Evolutionary conservation across 2,329 filamentous ascomycete species (phyloP), one percentile per base, ranked within the genome.

Genomic region (Dryadomyces sulphureus): DNA sequence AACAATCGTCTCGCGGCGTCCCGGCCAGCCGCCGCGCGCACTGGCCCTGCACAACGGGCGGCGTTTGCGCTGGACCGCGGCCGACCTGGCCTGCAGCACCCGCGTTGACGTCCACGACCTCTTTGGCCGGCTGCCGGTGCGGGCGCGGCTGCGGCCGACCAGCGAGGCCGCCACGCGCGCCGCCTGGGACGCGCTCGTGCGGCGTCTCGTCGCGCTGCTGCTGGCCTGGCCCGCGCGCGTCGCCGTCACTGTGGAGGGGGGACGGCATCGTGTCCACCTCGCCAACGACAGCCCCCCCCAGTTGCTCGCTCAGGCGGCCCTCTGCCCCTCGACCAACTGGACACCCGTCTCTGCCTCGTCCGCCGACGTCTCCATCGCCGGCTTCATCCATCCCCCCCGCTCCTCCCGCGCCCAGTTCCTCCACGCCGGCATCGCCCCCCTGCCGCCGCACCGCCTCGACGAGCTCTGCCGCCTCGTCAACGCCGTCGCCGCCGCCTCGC

Each of bases 71-170:
- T 93, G 30, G 67, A 75, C 41, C 75, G 86, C 24, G 69, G 83
- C 46, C 63, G 69, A 1, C 81, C 84, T 6, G 74, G 65, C 62
- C 32, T 77, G 85, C 63, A 90, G 90, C 5, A 94, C 89, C 0
- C 74, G 77, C 24, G 78, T 90, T 2, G 72, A 72, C 0, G 81
- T 94, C 6, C 76, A 80, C 47, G 81, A 94, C 59, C 66, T 95
- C 1, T 96, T 95, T 62, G 88, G 89, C 0, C 83, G 80, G 48
- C 85, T 95, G 76, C 88, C 90, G 0, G 90, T 95, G 12, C 79
- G 90, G 14, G 81, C 93, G 22, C 94, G 92, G 58, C 84, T 88
- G 54, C 75, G 88, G 51, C 75, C 75, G 0, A 66, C 79, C 41
- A 8, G 36, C 5, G 36, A 9, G 0, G 8, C 38, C 5, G 42